Percentiles rank a stretch among this genome's conserved stretches.
phyloP scores from a whole-genome alignment of 257 asterid species.

The Solanum lignicaule region DNA sequence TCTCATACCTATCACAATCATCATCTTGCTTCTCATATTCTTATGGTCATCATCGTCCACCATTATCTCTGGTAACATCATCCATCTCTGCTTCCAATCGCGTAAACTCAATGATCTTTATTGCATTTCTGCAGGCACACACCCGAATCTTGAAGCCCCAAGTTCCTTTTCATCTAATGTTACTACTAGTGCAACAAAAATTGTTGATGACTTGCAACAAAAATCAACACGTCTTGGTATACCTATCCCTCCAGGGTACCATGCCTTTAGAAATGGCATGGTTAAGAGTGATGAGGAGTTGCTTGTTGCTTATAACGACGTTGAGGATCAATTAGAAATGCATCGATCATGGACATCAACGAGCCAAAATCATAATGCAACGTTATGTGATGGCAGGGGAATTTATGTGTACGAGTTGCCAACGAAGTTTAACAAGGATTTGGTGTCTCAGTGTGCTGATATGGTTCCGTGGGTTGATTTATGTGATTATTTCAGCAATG shows the following conservation, averaged over 20 bases:
- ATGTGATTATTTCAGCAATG: slow-evolving; percentile 36
- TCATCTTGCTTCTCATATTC: slow-evolving; percentile 29
- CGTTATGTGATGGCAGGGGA: slow-evolving; percentile 13
- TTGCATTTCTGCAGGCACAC: slow-evolving; percentile 59
- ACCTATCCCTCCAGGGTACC: not conserved
- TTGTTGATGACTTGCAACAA: not conserved
- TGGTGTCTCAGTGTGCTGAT: slow-evolving; percentile 32
- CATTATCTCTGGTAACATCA: slow-evolving; percentile 32
- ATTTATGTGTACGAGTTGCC: slow-evolving; percentile 58
- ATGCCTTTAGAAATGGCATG: not conserved
- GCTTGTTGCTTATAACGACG: slow-evolving; percentile 18
- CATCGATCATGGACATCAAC: slow-evolving; percentile 49
- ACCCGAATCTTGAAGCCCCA: slow-evolving; percentile 12
- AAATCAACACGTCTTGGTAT: not conserved
- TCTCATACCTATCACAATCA: slow-evolving; percentile 19
- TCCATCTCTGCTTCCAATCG: slow-evolving; percentile 53
- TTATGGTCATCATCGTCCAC: slow-evolving; percentile 53
- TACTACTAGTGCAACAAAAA: not conserved
- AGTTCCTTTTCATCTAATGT: not conserved
- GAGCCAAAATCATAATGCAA: not conserved
- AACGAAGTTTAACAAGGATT: slow-evolving; percentile 52
- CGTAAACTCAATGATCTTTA: slow-evolving; percentile 44
- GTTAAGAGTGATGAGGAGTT: slow-evolving; percentile 7
- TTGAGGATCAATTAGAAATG: slow-evolving; percentile 25
- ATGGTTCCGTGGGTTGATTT: slow-evolving; percentile 51